These are phyloP conservation scores for Populus hybrid DNA, from an alignment of 441 rosid genomes.

Conservation along the genomic window DNA sequence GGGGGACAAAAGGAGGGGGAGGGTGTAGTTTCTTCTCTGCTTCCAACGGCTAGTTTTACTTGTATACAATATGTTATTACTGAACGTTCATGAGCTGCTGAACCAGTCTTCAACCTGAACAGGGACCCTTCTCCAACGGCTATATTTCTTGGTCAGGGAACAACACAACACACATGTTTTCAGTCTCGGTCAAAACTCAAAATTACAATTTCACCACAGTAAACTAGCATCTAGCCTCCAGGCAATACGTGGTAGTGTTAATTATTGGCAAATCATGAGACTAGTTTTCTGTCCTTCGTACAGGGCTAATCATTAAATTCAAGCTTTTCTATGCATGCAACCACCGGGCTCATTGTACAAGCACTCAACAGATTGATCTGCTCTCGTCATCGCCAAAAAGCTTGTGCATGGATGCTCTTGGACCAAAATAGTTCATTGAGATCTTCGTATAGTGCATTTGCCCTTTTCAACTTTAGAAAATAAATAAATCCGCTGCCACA, in stretches of 20 bases:
- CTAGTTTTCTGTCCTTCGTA: too few species aligned
- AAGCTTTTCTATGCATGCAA: too few species aligned
- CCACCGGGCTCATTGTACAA: too few species aligned
- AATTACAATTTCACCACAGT: not conserved
- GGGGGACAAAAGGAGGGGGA: conserved; percentile 2
- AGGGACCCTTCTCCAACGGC: conserved; percentile 23
- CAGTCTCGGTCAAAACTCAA: not conserved
- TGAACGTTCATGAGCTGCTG: not conserved
- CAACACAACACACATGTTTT: not conserved
- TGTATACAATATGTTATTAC: conserved; percentile 5
- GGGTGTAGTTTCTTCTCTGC: conserved; percentile 5
- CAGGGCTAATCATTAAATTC: too few species aligned
- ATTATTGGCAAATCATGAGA: too few species aligned
- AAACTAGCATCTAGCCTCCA: not conserved
- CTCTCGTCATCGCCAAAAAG: too few species aligned
- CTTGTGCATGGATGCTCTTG: too few species aligned
- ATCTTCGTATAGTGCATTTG: too few species aligned
- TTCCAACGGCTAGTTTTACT: conserved; percentile 40
- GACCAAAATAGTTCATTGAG: too few species aligned
- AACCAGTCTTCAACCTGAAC: not conserved
- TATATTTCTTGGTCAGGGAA: conserved; percentile 8
- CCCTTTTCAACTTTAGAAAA: too few species aligned
- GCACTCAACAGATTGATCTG: too few species aligned
- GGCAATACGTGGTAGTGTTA: not conserved
- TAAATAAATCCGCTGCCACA: too few species aligned